Conservation (phyloP, 352 stramenopile species). For the Pythium inflatum region DNA sequence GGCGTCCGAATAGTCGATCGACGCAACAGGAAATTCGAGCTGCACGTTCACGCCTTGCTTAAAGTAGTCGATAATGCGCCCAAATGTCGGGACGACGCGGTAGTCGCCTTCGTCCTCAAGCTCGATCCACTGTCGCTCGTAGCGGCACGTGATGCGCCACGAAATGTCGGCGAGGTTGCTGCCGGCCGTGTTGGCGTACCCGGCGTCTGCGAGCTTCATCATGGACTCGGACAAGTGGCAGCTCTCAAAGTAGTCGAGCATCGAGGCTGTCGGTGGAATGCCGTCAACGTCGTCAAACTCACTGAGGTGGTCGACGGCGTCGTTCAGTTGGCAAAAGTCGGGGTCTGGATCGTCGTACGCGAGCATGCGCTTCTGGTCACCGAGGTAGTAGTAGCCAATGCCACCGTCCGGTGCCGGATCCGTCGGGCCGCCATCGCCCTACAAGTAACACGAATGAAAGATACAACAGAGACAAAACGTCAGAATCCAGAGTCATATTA, state of each 20-base stretch:
- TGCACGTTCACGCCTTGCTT: conserved; percentile 49
- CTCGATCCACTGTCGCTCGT: conserved; percentile 85
- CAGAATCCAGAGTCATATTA: too few species aligned
- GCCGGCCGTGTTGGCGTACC: conserved; percentile 83
- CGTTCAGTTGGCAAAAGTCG: conserved; percentile 81
- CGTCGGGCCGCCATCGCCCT: conserved; percentile 80
- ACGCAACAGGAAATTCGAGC: conserved; percentile 59
- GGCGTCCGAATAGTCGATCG: conserved; percentile 61
- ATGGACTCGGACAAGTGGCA: conserved; percentile 68
- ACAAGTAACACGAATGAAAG: conserved; percentile 8
- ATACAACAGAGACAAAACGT: not conserved
- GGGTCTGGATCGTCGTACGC: conserved; percentile 66
- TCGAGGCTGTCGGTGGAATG: conserved; percentile 65
- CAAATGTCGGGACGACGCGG: conserved; percentile 70
- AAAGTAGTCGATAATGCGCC: conserved; percentile 69
- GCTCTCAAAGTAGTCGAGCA: conserved; percentile 78
- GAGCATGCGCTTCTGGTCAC: conserved; percentile 83
- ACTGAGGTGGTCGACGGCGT: conserved; percentile 61
- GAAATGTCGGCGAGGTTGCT: conserved; percentile 74
- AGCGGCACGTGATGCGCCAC: conserved; percentile 75
- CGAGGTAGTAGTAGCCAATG: conserved; percentile 88
- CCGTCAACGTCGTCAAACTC: conserved; percentile 65
- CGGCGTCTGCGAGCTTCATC: conserved; percentile 81
- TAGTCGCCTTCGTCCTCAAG: conserved; percentile 83
- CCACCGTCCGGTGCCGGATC: conserved; percentile 72